Evolutionary conservation across 2,329 filamentous ascomycete genomes (phyloP).

Genomic region (Hortaea werneckii): DNA sequence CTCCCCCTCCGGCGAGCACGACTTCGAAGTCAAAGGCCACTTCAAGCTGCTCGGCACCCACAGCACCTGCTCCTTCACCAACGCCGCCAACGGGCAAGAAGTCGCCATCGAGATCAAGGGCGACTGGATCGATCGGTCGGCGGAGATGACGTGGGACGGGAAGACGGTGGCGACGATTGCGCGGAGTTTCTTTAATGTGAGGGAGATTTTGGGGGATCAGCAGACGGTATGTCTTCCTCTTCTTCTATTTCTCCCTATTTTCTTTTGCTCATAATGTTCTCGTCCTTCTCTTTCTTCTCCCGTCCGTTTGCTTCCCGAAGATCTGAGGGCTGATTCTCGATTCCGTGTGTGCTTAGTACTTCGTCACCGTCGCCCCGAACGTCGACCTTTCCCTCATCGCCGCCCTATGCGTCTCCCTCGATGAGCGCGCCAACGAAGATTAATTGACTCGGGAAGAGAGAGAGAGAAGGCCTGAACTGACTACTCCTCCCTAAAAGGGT

Average conservation of each 20-base stretch:
- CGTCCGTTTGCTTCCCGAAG: not conserved
- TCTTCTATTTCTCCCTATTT: not conserved
- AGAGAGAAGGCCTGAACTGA: no score
- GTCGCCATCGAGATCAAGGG: slow-evolving; percentile 49
- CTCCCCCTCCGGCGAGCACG: slow-evolving; percentile 12
- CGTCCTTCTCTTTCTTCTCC: not conserved
- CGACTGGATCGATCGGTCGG: slow-evolving; percentile 48
- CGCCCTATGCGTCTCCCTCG: slow-evolving; percentile 57
- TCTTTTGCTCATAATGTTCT: not conserved
- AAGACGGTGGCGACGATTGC: slow-evolving; percentile 48
- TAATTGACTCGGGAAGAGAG: no score
- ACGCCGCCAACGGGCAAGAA: slow-evolving; percentile 31
- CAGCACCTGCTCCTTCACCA: slow-evolving; percentile 49
- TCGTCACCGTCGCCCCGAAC: slow-evolving; percentile 51
- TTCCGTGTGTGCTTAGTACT: slow-evolving; percentile 36
- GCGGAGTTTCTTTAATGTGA: slow-evolving; percentile 47
- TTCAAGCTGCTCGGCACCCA: slow-evolving; percentile 44
- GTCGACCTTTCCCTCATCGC: slow-evolving; percentile 57
- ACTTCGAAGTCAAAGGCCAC: slow-evolving; percentile 36
- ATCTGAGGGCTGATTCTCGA: no score
- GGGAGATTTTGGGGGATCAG: slow-evolving; percentile 49
- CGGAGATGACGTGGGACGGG: slow-evolving; percentile 45
- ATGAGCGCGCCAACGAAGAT: slow-evolving; percentile 58
- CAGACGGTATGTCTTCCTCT: slow-evolving; percentile 41
- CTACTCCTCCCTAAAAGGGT: no score